A percentile compares a stretch with the other conserved stretches of the same genome.
Evolutionary conservation across 1,139 yeast species (phyloP).

Genomic region (Diutina ranongensis): DNA sequence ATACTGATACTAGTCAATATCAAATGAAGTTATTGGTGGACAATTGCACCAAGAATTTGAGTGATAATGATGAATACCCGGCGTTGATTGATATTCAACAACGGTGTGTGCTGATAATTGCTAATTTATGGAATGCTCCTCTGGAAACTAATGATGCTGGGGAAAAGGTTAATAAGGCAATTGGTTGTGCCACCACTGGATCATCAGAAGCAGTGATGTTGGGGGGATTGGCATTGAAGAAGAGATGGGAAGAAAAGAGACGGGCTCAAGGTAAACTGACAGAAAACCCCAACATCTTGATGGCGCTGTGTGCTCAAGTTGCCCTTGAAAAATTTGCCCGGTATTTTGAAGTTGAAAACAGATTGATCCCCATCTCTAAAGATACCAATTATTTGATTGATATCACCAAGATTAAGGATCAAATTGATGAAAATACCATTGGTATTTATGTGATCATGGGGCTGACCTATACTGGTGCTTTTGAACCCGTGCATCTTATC

Average conservation of each 20-base stretch:
- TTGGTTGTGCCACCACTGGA: constrained; percentile 87
- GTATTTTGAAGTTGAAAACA: constrained; percentile 82
- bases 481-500: constrained; percentile 63
- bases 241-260: constrained; percentile 68
- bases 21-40: constrained; percentile 41
- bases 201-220: constrained; percentile 90
- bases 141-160: constrained; percentile 14
- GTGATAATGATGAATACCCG: constrained; percentile 92
- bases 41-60: constrained; percentile 76
- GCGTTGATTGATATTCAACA: constrained; percentile 69
- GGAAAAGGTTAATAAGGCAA: constrained; percentile 31
- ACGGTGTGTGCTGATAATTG: constrained; percentile 71
- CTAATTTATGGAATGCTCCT: constrained; percentile 77
- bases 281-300: constrained; percentile 69
- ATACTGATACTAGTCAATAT: constrained; percentile 49
- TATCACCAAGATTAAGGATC: constrained; percentile 41
- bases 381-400: constrained; percentile 58
- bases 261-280: constrained; percentile 46
- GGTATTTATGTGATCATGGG: constrained; percentile 86
- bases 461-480: constrained; percentile 88
- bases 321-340: constrained; percentile 91
- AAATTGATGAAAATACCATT: constrained; percentile 82
- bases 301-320: constrained; percentile 95
- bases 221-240: constrained; percentile 88
- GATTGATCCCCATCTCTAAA: constrained; percentile 56